Conservation (phyloP, 1,139 yeast genomes). For the Williopsis jadinii region DNA sequence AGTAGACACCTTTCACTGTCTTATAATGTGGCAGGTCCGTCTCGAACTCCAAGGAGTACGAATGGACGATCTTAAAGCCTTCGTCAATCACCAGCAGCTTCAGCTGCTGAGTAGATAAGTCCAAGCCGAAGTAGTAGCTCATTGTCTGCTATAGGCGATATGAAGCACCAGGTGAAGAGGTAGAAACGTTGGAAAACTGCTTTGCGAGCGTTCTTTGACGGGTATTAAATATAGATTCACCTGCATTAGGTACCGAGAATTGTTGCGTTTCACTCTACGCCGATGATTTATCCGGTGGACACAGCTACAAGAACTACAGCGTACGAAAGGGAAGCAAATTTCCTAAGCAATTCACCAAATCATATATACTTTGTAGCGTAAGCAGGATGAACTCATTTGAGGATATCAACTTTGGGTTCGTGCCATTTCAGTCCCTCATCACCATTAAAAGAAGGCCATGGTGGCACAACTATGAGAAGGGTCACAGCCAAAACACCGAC, state of each 20-base stretch:
- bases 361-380: too few relatives aligned
- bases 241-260: too few relatives aligned
- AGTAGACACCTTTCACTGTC: slow-evolving; percentile 65
- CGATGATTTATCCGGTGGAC: too few relatives aligned
- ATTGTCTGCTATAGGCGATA: neutral
- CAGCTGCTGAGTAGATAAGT: slow-evolving; percentile 84
- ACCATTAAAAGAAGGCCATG: slow-evolving; percentile 47
- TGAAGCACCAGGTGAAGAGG: neutral
- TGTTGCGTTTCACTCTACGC: too few relatives aligned
- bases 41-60: slow-evolving; percentile 70
- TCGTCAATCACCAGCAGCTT: slow-evolving; percentile 65
- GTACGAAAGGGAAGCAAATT: too few relatives aligned
- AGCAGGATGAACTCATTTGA: too few relatives aligned
- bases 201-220: too few relatives aligned
- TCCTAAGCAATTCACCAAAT: too few relatives aligned
- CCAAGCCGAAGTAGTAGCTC: slow-evolving; percentile 52
- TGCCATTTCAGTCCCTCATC: slow-evolving; percentile 17
- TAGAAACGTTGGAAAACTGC: neutral
- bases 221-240: too few relatives aligned
- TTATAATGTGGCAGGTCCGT: slow-evolving; percentile 50
- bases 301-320: too few relatives aligned
- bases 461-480: slow-evolving; percentile 41
- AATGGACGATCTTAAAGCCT: slow-evolving; percentile 42
- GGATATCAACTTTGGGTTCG: slow-evolving; percentile 7
- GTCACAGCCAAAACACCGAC: slow-evolving; percentile 30